Conservation (phyloP, 2,329 filamentous ascomycete genomes). For the Erysiphe pulchra region DNA sequence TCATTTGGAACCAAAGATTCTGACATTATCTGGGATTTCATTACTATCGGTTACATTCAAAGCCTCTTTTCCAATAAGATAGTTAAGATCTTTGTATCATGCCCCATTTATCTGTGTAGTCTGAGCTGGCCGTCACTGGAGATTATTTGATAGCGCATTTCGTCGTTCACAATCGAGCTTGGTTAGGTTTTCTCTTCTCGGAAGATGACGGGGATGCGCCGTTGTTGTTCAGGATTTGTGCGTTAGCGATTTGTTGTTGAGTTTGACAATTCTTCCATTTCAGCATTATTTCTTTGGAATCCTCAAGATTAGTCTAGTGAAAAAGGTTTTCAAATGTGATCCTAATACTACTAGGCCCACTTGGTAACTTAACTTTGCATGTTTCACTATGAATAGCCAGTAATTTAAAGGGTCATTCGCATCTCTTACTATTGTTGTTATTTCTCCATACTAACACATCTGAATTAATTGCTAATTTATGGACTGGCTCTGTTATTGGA, state of each 20-base stretch:
- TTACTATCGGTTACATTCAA: not conserved
- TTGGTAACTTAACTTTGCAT: not conserved
- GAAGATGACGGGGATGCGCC: not conserved
- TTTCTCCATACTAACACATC: constrained; percentile 1
- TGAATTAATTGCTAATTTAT: constrained; percentile 1
- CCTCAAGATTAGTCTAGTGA: not conserved
- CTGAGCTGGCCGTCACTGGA: too few species aligned
- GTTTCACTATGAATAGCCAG: not conserved
- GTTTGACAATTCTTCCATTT: not conserved
- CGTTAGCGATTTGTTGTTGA: not conserved
- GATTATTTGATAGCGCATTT: too few species aligned
- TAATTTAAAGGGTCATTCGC: not conserved
- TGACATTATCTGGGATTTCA: not conserved
- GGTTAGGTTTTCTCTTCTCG: not conserved
- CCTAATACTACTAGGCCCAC: not conserved
- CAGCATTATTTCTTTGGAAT: not conserved
- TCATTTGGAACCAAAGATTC: not conserved
- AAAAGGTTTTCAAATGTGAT: not conserved
- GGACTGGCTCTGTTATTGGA: not conserved
- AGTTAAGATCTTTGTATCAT: not conserved
- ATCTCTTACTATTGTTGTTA: not conserved
- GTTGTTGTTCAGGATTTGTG: not conserved
- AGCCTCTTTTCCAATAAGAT: not conserved
- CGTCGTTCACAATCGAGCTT: too few species aligned
- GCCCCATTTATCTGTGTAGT: not conserved